Conservation (phyloP, 306 rosid genomes). For the Glycyrrhiza uralensis region DNA sequence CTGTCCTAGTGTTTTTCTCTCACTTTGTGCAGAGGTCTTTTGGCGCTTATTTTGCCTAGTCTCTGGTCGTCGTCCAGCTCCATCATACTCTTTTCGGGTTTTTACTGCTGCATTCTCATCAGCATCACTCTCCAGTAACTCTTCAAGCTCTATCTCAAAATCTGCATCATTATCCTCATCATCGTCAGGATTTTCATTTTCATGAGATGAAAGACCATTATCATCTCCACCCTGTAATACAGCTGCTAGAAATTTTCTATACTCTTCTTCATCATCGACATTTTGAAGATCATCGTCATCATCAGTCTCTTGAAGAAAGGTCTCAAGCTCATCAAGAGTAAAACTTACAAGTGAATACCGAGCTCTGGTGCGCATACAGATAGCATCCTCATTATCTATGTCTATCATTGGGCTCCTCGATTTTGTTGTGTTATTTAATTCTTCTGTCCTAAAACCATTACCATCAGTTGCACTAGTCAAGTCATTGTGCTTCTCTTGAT, state of each 20-base stretch:
- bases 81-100: conserved; percentile 41
- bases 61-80: conserved; percentile 72
- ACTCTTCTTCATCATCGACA: conserved; percentile 88
- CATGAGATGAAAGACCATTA: conserved; percentile 47
- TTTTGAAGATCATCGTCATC: conserved; percentile 93
- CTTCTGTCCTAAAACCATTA: conserved; percentile 36
- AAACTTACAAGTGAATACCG: conserved; percentile 89
- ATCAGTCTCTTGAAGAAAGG: conserved; percentile 93
- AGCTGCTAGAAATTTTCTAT: conserved; percentile 81
- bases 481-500: conserved; percentile 38
- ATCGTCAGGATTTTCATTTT: conserved; percentile 66
- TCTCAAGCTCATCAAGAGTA: conserved; percentile 90
- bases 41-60: conserved; percentile 77
- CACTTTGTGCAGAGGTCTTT: conserved; percentile 44
- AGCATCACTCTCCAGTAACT: conserved; percentile 78
- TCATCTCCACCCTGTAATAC: conserved; percentile 72
- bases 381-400: conserved; percentile 68
- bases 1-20: conserved; percentile 48
- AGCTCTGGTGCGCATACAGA: conserved; percentile 92
- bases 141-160: conserved; percentile 96
- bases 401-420: conserved; percentile 37
- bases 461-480: conserved; percentile 27
- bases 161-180: conserved; percentile 96
- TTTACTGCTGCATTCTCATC: conserved; percentile 50
- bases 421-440: conserved; percentile 30